Percentiles rank a stretch among this genome's conserved stretches.
Conservation (phyloP, 2,329 filamentous ascomycete genomes). For the Xylaria sp. region DNA sequence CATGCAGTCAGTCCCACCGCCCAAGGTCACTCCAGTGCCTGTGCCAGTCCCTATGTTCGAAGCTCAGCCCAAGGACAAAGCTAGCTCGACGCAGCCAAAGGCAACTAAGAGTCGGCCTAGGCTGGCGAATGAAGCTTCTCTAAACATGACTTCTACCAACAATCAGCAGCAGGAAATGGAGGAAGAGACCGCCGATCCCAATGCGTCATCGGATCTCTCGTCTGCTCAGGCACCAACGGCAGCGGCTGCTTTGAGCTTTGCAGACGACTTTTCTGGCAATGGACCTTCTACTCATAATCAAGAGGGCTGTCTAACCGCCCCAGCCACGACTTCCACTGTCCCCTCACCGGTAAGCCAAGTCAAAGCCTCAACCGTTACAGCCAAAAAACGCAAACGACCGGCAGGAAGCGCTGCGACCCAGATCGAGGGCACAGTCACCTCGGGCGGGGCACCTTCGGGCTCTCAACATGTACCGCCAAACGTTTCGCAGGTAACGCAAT, state of each 20-base stretch:
- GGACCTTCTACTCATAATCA: slow-evolving; percentile 19
- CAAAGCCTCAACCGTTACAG: slow-evolving; percentile 29
- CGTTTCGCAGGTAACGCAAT: slow-evolving; percentile 15
- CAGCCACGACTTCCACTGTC: slow-evolving; percentile 8
- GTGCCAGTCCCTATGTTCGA: slow-evolving; percentile 28
- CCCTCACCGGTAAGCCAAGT: slow-evolving; percentile 26
- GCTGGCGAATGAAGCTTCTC: slow-evolving; percentile 14
- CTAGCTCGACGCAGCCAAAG: slow-evolving; percentile 34
- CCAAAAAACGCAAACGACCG: slow-evolving; percentile 32
- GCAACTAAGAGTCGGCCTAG: slow-evolving; percentile 36
- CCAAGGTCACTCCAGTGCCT: slow-evolving; percentile 30
- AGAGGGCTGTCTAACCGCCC: slow-evolving; percentile 11
- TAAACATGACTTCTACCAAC: slow-evolving; percentile 8
- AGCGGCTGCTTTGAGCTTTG: slow-evolving; percentile 12
- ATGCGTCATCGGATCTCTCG: slow-evolving; percentile 10
- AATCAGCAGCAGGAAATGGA: slow-evolving; percentile 12
- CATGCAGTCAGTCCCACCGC: slow-evolving; percentile 22
- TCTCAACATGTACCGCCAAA: slow-evolving; percentile 21
- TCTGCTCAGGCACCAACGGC: slow-evolving; percentile 13
- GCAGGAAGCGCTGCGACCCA: slow-evolving; percentile 20
- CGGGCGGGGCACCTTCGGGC: slow-evolving; percentile 8
- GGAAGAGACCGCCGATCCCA: slow-evolving; percentile 13
- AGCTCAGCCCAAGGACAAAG: slow-evolving; percentile 29
- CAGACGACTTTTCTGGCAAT: slow-evolving; percentile 16
- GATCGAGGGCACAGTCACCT: slow-evolving; percentile 13